phyloP scores from a whole-genome alignment of 306 rosid species.

The Quercus glauca region DNA sequence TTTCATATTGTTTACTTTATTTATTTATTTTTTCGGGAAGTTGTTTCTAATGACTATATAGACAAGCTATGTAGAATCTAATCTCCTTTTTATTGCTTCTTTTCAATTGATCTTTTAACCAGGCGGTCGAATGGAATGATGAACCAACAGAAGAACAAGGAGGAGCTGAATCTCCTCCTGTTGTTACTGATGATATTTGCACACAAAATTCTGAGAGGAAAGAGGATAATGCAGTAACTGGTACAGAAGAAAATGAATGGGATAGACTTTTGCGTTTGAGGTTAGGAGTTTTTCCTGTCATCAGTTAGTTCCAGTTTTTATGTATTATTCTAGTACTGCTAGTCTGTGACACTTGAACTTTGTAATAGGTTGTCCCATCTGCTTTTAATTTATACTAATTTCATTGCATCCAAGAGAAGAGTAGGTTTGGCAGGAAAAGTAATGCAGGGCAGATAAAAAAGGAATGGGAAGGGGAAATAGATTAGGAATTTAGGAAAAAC shows the following conservation, averaged over 20 bases:
- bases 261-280: slow-evolving; percentile 86
- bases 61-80: not conserved
- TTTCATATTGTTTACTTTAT: not conserved
- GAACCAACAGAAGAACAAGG: slow-evolving; percentile 84
- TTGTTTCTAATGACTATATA: not conserved
- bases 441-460: too few relatives aligned
- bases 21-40: not conserved
- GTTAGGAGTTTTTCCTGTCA: slow-evolving; percentile 41
- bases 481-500: too few relatives aligned
- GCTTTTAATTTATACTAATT: too few relatives aligned
- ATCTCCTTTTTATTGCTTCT: not conserved
- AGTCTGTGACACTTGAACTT: not conserved
- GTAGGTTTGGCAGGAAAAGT: not conserved
- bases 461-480: too few relatives aligned
- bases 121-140: slow-evolving; percentile 97
- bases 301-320: not conserved
- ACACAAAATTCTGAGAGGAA: slow-evolving; percentile 64
- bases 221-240: slow-evolving; percentile 58
- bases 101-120: slow-evolving; percentile 11
- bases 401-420: not conserved
- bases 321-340: not conserved
- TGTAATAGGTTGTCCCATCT: not conserved
- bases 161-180: slow-evolving; percentile 73
- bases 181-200: slow-evolving; percentile 54
- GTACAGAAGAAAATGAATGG: slow-evolving; percentile 94